A percentile compares a stretch with the other conserved stretches of the same genome.
These are phyloP conservation scores for Plectranthus barbatus DNA, from an alignment of 257 asterid genomes.

Conservation along the genomic window DNA sequence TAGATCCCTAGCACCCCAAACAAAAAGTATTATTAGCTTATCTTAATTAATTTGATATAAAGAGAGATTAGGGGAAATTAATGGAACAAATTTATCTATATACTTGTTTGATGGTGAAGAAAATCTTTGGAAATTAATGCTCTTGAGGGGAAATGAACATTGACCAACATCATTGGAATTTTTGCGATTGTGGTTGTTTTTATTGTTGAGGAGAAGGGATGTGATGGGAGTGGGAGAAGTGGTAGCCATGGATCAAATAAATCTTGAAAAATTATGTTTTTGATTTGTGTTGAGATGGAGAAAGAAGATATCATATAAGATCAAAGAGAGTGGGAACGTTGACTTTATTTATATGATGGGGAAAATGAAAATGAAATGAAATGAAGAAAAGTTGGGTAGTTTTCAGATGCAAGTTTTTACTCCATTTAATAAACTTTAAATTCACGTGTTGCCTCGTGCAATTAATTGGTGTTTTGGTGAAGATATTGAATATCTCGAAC, in stretches of 20 bases:
- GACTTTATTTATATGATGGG: background rate
- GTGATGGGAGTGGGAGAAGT: background rate
- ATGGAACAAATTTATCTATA: background rate
- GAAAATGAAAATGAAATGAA: background rate
- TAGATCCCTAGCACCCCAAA: slow-evolving; percentile 6
- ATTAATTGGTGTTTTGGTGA: no score
- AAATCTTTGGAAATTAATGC: background rate
- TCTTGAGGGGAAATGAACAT: background rate
- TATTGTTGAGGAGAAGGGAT: background rate
- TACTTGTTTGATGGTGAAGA: background rate
- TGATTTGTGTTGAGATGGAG: background rate
- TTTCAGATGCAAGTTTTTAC: no score
- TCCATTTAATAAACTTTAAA: no score
- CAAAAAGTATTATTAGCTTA: no score
- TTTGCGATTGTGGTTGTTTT: background rate
- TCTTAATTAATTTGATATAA: no score
- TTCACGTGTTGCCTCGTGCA: no score
- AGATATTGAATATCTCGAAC: no score
- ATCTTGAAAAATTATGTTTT: background rate
- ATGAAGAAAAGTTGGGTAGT: background rate
- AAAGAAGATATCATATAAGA: background rate
- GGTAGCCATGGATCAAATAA: slow-evolving; percentile 8
- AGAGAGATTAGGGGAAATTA: no score
- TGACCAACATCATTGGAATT: background rate
- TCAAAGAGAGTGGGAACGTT: background rate